phyloP scores from a whole-genome alignment of 176 grass and related monocot genomes.

The Rhipidocladum racemiflorum region DNA sequence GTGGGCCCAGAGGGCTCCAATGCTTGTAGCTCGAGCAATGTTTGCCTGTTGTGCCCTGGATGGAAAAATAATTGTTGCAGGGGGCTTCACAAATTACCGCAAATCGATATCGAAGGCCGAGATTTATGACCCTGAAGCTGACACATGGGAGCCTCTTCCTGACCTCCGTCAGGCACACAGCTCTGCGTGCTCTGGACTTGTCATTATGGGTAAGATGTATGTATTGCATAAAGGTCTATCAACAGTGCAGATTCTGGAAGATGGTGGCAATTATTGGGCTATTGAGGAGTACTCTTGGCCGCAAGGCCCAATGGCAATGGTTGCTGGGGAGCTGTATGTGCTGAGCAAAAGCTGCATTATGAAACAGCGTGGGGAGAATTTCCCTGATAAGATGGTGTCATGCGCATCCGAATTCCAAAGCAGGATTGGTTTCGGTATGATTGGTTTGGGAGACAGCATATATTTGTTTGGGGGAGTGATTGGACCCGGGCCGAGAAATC shows the following conservation, averaged over 20 bases:
- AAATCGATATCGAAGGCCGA: slow-evolving; percentile 82
- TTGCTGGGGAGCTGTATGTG: slow-evolving; percentile 73
- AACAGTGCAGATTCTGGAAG: slow-evolving; percentile 85
- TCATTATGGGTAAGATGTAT: slow-evolving; percentile 81
- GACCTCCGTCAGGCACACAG: slow-evolving; percentile 76
- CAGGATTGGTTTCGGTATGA: slow-evolving; percentile 89
- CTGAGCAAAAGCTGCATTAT: slow-evolving; percentile 88
- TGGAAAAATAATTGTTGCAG: slow-evolving; percentile 88
- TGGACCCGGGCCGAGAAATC: slow-evolving; percentile 87
- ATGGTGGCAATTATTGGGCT: slow-evolving; percentile 59
- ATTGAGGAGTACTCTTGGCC: slow-evolving; percentile 86
- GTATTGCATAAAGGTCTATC: slow-evolving; percentile 90
- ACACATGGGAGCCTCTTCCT: slow-evolving; percentile 78
- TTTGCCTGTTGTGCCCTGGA: slow-evolving; percentile 91
- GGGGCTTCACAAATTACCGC: slow-evolving; percentile 88
- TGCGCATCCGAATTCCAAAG: slow-evolving; percentile 90
- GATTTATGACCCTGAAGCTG: slow-evolving; percentile 79
- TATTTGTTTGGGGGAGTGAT: slow-evolving; percentile 89
- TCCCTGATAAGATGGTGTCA: slow-evolving; percentile 78
- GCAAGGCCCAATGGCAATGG: slow-evolving; percentile 91
- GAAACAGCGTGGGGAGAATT: slow-evolving; percentile 70
- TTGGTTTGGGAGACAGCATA: slow-evolving; percentile 73
- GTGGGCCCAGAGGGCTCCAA: slow-evolving; percentile 60
- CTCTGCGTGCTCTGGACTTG: slow-evolving; percentile 88
- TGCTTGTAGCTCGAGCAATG: slow-evolving; percentile 84